Conservation (phyloP, 2,329 filamentous ascomycete genomes). For the Rhinocladiella similis region DNA sequence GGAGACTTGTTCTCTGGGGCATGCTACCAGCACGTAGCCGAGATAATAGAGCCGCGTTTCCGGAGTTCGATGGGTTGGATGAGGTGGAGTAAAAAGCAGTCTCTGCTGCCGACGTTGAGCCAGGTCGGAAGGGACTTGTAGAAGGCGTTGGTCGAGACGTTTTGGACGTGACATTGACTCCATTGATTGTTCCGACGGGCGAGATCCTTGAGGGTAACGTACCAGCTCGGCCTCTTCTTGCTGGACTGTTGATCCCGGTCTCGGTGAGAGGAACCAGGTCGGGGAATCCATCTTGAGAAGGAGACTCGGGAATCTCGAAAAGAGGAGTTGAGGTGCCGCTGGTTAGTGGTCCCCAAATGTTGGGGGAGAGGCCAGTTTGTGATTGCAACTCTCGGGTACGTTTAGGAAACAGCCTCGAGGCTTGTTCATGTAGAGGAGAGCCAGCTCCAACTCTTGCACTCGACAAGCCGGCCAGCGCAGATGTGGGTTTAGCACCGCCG, state of each 20-base stretch:
- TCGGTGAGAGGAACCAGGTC: slow-evolving; percentile 76
- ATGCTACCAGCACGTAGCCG: slow-evolving; percentile 89
- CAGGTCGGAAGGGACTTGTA: slow-evolving; percentile 81
- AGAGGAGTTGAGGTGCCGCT: slow-evolving; percentile 95
- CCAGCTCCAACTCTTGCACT: slow-evolving; percentile 78
- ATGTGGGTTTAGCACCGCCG: slow-evolving; percentile 24
- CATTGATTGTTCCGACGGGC: slow-evolving; percentile 66
- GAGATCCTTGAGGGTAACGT: slow-evolving; percentile 96
- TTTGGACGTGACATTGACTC: slow-evolving; percentile 64
- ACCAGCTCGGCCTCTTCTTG: slow-evolving; percentile 82
- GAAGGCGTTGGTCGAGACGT: slow-evolving; percentile 83
- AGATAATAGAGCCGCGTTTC: slow-evolving; percentile 73
- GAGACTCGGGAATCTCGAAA: slow-evolving; percentile 95
- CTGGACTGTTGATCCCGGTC: slow-evolving; percentile 63
- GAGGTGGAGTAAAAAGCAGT: slow-evolving; percentile 40
- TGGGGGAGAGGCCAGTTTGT: slow-evolving; percentile 80
- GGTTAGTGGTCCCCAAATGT: slow-evolving; percentile 90
- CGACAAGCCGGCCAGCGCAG: slow-evolving; percentile 46
- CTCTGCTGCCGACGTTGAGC: slow-evolving; percentile 37
- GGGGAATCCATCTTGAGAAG: slow-evolving; percentile 87
- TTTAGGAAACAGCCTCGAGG: slow-evolving; percentile 82
- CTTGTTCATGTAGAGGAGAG: slow-evolving; percentile 92
- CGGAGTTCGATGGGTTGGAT: slow-evolving; percentile 49
- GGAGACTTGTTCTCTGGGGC: slow-evolving; percentile 78
- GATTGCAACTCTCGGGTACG: slow-evolving; percentile 97